These are phyloP conservation scores for Coelastrella sp. DNA, from an alignment of 139 green algal genomes.

Conservation along the genomic window DNA sequence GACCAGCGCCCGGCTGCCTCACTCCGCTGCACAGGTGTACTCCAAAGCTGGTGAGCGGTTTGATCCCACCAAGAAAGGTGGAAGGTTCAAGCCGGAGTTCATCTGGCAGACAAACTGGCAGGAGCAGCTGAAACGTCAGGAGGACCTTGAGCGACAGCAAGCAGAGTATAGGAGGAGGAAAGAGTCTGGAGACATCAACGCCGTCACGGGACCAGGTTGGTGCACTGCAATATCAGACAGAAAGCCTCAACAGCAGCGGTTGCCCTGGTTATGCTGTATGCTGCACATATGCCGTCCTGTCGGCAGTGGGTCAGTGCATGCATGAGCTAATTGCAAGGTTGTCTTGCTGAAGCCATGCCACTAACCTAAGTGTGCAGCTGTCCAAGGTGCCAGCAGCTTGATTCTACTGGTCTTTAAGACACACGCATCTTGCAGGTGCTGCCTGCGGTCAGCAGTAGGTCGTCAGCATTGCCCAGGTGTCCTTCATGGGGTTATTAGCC, in stretches of 20 bases:
- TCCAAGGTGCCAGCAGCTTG: too few relatives aligned
- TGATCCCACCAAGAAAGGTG: slow-evolving; percentile 73
- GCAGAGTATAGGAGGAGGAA: slow-evolving; percentile 35
- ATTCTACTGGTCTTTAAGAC: too few relatives aligned
- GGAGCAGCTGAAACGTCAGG: slow-evolving; percentile 51
- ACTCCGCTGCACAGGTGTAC: slow-evolving; percentile 15
- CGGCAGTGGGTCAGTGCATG: too few relatives aligned
- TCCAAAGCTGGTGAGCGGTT: slow-evolving; percentile 59
- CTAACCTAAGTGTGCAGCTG: too few relatives aligned
- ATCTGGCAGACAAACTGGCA: slow-evolving; percentile 92
- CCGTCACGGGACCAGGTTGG: slow-evolving; percentile 16
- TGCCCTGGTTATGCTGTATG: too few relatives aligned
- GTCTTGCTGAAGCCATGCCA: too few relatives aligned
- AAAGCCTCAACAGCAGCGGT: too few relatives aligned
- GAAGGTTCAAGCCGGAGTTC: slow-evolving; percentile 84
- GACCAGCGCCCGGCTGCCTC: too few relatives aligned
- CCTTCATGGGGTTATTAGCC: background rate
- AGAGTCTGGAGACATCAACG: background rate
- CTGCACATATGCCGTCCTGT: too few relatives aligned
- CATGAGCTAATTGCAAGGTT: too few relatives aligned
- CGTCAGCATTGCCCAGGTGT: background rate
- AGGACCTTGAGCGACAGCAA: slow-evolving; percentile 52
- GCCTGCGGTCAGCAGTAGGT: too few relatives aligned
- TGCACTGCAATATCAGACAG: background rate
- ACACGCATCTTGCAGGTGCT: too few relatives aligned